Evolutionary conservation across 345 rosid genomes (phyloP).

Genomic region (Pugionium dolabratum): DNA sequence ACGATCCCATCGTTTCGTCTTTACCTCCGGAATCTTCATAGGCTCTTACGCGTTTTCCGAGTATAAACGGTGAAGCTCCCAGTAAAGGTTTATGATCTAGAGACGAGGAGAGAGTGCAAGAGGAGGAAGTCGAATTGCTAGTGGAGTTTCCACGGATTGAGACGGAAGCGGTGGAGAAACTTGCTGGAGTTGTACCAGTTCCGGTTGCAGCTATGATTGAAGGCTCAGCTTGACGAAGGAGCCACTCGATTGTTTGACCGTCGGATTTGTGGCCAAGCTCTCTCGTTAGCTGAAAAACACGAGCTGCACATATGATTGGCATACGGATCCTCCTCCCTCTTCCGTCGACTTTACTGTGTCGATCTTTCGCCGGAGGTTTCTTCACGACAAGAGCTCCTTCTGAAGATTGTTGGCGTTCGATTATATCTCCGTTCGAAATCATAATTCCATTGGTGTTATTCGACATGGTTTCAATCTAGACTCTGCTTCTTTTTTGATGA

Average conservation of each 20-base stretch:
- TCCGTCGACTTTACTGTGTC: constrained; percentile 27
- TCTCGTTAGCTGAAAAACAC: constrained; percentile 15
- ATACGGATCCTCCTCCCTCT: constrained; percentile 24
- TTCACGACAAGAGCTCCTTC: background rate
- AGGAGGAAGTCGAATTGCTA: constrained; percentile 45
- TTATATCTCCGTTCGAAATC: no score
- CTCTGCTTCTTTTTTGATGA: no score
- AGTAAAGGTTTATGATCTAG: constrained; percentile 73
- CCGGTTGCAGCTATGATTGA: constrained; percentile 26
- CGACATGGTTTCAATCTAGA: no score
- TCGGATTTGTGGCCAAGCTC: constrained; percentile 27
- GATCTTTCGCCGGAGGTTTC: constrained; percentile 16
- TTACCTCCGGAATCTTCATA: constrained; percentile 52
- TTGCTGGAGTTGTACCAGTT: constrained; percentile 16
- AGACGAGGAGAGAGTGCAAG: constrained; percentile 36
- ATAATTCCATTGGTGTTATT: no score
- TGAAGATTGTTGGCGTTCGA: no score
- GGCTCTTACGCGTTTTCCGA: constrained; percentile 77
- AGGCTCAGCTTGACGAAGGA: constrained; percentile 25
- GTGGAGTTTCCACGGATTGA: constrained; percentile 45
- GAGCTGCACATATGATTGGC: constrained; percentile 23
- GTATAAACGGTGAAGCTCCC: constrained; percentile 74
- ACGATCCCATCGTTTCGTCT: constrained; percentile 45
- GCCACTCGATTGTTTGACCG: constrained; percentile 28
- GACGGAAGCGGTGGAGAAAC: constrained; percentile 12